Evolutionary conservation across 169 alveolate genomes (phyloP), one percentile per base, ranked within the genome.

Genomic region (Plasmodium malariae): DNA sequence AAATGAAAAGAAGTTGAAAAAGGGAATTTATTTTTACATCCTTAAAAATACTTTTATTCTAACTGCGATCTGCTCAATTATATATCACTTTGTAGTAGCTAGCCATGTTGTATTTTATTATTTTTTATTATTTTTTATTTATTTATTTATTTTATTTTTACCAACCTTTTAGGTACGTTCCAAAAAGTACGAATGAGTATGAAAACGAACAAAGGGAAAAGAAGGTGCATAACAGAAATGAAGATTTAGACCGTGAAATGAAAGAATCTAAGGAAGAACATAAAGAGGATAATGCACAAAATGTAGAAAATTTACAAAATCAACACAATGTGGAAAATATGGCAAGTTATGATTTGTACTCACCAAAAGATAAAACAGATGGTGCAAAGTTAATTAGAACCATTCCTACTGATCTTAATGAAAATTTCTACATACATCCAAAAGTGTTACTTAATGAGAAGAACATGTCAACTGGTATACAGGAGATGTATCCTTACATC

Each of bases 81-180:
- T n/a, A n/a, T n/a, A n/a, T n/a, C n/a, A n/a, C n/a, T n/a, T n/a
- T n/a, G n/a, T n/a, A n/a, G n/a, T n/a, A n/a, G n/a, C n/a, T n/a
- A n/a, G n/a, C n/a, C n/a, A n/a, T n/a, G n/a, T n/a, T n/a, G n/a
- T n/a, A n/a, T n/a, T n/a, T n/a, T n/a, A n/a, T n/a, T n/a, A n/a
- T n/a, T n/a, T n/a, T n/a, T n/a, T n/a, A n/a, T n/a, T n/a, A n/a
- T n/a, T n/a, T n/a, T n/a, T n/a, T n/a, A n/a, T n/a, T n/a, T n/a
- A n/a, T n/a, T n/a, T 37, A 19, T 32, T 24, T 57, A 21, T 54
- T 48, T 48, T 34, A 14, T 60, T 32, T 74, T 24, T 45, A 1
- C 36, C n/a, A n/a, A 11, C 90, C 12, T 5, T 32, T 67, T 88
- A 93, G 95, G 72, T 93, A 93, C 45, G 94, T 93, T 19, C 94